Base-by-base conservation (phyloP, 257 asterid species). In the Echium plantagineum region DNA sequence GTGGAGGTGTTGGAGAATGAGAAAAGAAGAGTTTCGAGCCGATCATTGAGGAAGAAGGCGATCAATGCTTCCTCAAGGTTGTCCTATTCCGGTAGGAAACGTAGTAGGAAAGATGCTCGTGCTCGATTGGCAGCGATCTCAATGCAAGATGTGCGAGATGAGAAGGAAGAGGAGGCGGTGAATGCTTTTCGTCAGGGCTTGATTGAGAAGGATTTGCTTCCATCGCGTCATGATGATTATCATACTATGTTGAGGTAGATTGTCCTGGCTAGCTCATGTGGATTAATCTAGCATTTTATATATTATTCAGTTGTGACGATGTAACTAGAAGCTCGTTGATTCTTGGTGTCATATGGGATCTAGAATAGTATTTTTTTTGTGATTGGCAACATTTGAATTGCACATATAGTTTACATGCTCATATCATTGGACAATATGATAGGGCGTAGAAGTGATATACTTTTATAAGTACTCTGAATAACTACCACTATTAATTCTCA, bases 211-310 rank as follows among this genome's bases (percentile, higher is more conserved):
- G 89, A 78, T 74, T 66, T 84, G 69, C 94, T 93, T 74, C 96
- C 89, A 15, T 57, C 81, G 54, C 81, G 76, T 52, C 97, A 93
- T 62, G 94, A 89, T 84, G 99, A 93, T 69, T 86, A 86, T 69
- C 97, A 86, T 65, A 80, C 77, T 59, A 57, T 86, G 83, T 74
- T 89, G 81, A 89, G 98, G 98, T 91, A 74, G 21, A 21, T 20
- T 53, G 21, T 57, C 59, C 66, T 53, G 49, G 58, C 52, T 60
- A 70, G 35, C 35, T 52, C 21, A 15, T 60, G n/a, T n/a, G n/a
- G n/a, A n/a, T n/a, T n/a, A n/a, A n/a, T n/a, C n/a, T n/a, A 7
- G 49, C 10, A 10, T 42, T 42, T 38, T 4, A 12, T 17, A 10
- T 42, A 13, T 42, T 42, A 12, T 48, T 57, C 55, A 53, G 57